Conservation (phyloP, 495 filamentous ascomycete species). For the Podospora pseudopauciseta region DNA sequence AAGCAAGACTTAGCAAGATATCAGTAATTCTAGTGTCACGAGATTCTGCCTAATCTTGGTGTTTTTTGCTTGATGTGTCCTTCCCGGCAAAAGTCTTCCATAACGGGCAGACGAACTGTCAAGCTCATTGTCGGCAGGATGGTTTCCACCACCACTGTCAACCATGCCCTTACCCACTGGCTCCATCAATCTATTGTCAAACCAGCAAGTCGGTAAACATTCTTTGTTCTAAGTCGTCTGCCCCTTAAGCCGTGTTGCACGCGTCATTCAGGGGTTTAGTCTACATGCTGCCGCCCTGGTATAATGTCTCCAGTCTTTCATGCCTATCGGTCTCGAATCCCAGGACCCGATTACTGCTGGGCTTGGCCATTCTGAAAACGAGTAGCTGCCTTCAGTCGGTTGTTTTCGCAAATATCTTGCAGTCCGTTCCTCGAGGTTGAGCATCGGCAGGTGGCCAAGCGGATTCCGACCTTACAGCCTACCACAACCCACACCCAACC, state of each 20-base stretch:
- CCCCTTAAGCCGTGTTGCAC: neutral
- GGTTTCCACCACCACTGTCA: neutral
- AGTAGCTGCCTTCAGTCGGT: neutral
- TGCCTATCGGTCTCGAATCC: neutral
- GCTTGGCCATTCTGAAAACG: neutral
- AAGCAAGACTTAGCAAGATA: neutral
- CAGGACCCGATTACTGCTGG: neutral
- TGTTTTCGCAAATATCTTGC: neutral
- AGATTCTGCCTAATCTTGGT: neutral
- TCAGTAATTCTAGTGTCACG: neutral
- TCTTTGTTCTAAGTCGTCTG: neutral
- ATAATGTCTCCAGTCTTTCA: neutral
- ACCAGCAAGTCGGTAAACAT: neutral
- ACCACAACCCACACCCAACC: neutral
- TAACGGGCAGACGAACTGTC: neutral
- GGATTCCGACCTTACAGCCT: neutral
- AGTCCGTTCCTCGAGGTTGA: neutral
- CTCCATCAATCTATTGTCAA: neutral
- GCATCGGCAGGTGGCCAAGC: neutral
- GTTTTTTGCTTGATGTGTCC: neutral
- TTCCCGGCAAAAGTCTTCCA: neutral
- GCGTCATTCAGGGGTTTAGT: neutral
- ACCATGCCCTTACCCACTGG: neutral
- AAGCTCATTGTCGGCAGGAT: neutral
- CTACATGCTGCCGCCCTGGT: neutral